phyloP scores from a whole-genome alignment of 331 rosid species.

The Prunus yedoensis region DNA sequence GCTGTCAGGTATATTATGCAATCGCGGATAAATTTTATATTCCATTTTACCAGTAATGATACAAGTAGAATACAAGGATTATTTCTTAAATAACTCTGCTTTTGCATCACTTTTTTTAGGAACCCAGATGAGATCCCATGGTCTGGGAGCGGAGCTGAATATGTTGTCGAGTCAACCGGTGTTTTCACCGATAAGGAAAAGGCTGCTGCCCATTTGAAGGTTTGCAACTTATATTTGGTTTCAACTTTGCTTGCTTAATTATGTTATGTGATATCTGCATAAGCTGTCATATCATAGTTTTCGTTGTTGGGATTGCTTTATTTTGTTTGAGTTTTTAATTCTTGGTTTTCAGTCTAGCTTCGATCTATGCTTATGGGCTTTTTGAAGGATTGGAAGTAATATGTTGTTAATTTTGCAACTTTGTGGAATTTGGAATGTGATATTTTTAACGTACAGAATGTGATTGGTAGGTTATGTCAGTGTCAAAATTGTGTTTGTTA shows the following conservation, averaged over 20 bases:
- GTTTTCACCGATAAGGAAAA: conserved; percentile 48
- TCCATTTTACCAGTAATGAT: too few relatives aligned
- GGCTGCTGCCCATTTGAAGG: conserved; percentile 72
- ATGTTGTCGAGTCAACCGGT: conserved; percentile 55
- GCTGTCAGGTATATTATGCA: conserved; percentile 42
- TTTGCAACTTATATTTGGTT: conserved; percentile 12
- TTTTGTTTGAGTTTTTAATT: not conserved
- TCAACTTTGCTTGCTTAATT: not conserved
- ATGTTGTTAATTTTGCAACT: not conserved
- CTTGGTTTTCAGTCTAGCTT: not conserved
- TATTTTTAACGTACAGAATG: not conserved
- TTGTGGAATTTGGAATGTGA: not conserved
- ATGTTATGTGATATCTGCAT: not conserved
- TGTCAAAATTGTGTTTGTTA: not conserved
- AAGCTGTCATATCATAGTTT: not conserved
- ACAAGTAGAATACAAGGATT: not conserved
- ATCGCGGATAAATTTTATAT: not conserved
- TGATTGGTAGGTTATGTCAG: not conserved
- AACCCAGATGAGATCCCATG: conserved; percentile 65
- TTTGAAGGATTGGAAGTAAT: not conserved
- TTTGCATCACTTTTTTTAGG: conserved; percentile 14
- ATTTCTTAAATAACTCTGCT: not conserved
- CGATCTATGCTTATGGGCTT: not conserved
- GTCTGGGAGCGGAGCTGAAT: conserved; percentile 52
- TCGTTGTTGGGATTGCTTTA: not conserved